These are phyloP conservation scores for Pisolithus marmoratus DNA, from an alignment of 768 basidiomycete genomes.

Conservation along the genomic window DNA sequence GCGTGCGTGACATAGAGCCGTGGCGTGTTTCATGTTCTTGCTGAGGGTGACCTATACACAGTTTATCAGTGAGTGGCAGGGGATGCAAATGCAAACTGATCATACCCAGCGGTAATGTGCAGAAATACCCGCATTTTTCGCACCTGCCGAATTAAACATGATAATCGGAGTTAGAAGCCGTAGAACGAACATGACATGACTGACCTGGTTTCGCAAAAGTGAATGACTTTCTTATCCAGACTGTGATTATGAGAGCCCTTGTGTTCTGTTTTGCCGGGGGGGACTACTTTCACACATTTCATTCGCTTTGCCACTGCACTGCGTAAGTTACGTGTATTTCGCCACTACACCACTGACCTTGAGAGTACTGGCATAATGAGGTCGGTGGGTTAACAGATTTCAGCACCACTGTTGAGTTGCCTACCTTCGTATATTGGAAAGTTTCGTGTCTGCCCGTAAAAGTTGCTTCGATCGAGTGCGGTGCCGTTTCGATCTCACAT, in stretches of 20 bases:
- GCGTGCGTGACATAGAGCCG: conserved; percentile 53
- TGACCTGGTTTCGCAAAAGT: conserved; percentile 48
- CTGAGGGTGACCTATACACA: conserved; percentile 43
- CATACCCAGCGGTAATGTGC: conserved; percentile 47
- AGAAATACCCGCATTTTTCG: conserved; percentile 51
- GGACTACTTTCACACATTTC: conserved; percentile 43
- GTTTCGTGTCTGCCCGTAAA: conserved; percentile 55
- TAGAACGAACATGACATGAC: conserved; percentile 1
- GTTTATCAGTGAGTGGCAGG: too few relatives aligned
- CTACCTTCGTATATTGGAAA: conserved; percentile 60
- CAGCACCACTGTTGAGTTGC: background rate
- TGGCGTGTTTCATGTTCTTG: conserved; percentile 56
- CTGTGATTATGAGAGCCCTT: conserved; percentile 46
- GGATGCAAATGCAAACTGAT: background rate
- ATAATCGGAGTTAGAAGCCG: conserved; percentile 1
- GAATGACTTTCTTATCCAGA: conserved; percentile 36
- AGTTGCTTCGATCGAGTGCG: conserved; percentile 53
- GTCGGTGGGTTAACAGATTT: too few relatives aligned
- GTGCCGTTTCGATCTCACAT: conserved; percentile 52
- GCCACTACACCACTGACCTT: conserved; percentile 31
- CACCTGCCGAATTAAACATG: conserved; percentile 31
- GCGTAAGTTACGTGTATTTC: background rate
- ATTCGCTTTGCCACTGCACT: conserved; percentile 43
- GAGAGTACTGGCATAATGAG: conserved; percentile 39
- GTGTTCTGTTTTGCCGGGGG: conserved; percentile 36